Base-by-base conservation (phyloP, 2,329 filamentous ascomycete genomes). In the Clonostachys rhizophaga region DNA sequence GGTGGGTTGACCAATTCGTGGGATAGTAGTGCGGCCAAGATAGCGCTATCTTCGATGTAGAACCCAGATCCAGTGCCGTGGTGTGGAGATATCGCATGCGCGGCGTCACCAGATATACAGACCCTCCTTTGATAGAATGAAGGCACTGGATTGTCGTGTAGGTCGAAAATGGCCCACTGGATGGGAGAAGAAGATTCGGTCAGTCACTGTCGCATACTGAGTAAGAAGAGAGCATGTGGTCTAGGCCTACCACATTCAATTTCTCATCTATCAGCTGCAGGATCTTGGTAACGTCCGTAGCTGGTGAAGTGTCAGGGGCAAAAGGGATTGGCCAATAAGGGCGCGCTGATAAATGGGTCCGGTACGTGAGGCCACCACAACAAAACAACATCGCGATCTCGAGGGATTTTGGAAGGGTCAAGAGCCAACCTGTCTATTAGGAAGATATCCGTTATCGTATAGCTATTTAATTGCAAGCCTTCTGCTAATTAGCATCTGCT, bases 81-180 rank as follows among this genome's bases (percentile, higher is more conserved):
- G 37, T 80, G 76, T 0, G 82, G 82, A 1, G 79, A 78, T 37
- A 77, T 77, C 0, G 80, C 80, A 56, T 86, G 82, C 0, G 82
- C 83, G 0, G 82, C 80, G 55, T 86, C 82, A 14, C 82, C 83
- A 1, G 81, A 60, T 3, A 85, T 67, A 37, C 68, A 72, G 20
- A 76, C 54, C 1, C 70, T 64, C 9, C 66, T 67, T 24, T 66
- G 65, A 53, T 65, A 67, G 40, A 70, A 78, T 10, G 57, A 55
- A 2, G 66, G 65, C 1, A 74, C 59, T 1, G 69, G 71, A 39
- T 70, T 55, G 16, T 72, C 62, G 34, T 65, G 67, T 0, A 74
- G 60, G 42, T 75, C 72, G 52, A 74, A 76, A 34, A 75, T 65
- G 2, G 67, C 73, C 59, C 64, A 83, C 58, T 70, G 7, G 1